phyloP scores from a whole-genome alignment of 208 protist genomes.

The Acanthamoeba castellanii region DNA sequence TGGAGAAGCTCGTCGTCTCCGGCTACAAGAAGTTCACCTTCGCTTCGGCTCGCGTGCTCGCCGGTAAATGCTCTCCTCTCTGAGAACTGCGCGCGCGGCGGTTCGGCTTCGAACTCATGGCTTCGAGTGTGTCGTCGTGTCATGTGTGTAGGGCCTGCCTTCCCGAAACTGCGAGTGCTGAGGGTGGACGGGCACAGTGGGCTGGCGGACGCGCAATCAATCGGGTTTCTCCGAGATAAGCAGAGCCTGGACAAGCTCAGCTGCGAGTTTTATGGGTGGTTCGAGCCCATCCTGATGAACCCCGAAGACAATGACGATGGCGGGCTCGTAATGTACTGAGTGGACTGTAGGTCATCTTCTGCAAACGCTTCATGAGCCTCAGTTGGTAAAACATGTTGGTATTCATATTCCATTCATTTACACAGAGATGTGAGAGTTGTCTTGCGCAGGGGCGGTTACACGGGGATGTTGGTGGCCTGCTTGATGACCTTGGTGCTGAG shows the following conservation, averaged over 20 bases:
- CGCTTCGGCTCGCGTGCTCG: background rate
- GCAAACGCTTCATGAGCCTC: no score
- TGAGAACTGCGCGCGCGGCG: background rate
- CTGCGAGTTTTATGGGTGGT: background rate
- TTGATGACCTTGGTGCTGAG: constrained; percentile 48
- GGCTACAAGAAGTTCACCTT: background rate
- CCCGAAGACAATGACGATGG: background rate
- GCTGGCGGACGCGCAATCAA: background rate
- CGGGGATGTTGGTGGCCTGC: constrained; percentile 27
- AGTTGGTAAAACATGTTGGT: no score
- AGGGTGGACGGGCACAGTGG: background rate
- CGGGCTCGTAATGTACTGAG: no score
- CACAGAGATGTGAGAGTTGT: no score
- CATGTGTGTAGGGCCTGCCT: background rate
- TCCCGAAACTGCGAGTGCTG: background rate
- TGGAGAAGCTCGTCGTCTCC: background rate
- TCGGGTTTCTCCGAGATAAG: background rate
- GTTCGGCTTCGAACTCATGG: no score
- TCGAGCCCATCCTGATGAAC: background rate
- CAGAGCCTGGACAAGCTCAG: background rate
- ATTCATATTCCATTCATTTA: no score
- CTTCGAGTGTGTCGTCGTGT: no score
- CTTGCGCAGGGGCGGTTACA: no score
- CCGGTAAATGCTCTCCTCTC: no score
- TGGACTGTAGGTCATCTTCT: no score